Percentiles rank a stretch among this genome's conserved stretches.
Conservation (phyloP, 495 filamentous ascomycete genomes). For the Aspergillus baeticus region DNA sequence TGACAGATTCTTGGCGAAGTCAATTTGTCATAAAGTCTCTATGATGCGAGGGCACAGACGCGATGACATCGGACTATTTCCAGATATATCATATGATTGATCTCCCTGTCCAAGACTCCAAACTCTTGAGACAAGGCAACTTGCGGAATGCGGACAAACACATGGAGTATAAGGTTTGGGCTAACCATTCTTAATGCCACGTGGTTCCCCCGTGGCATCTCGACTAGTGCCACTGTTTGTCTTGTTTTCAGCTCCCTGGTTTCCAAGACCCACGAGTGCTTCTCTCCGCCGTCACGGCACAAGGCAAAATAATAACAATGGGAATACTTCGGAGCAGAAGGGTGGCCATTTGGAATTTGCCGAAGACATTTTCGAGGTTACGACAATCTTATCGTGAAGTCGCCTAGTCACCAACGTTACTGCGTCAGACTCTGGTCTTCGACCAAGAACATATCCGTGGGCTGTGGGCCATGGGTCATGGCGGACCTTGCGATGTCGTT, state of each 20-base stretch:
- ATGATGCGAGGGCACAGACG: too few relatives aligned
- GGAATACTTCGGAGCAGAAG: not conserved
- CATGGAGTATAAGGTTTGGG: slow-evolving; percentile 13
- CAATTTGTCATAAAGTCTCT: too few relatives aligned
- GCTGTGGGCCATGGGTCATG: too few relatives aligned
- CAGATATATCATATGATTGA: too few relatives aligned
- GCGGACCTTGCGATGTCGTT: not conserved
- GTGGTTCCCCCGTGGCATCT: slow-evolving; percentile 3
- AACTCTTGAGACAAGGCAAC: too few relatives aligned
- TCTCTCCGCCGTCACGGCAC: not conserved
- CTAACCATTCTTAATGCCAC: slow-evolving; percentile 17
- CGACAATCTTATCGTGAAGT: too few relatives aligned
- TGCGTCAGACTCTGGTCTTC: too few relatives aligned
- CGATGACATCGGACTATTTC: too few relatives aligned
- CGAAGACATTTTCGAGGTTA: not conserved
- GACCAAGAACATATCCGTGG: too few relatives aligned
- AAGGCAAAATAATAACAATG: not conserved
- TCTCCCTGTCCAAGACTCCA: too few relatives aligned
- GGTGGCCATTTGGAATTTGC: not conserved
- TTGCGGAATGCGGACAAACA: not conserved
- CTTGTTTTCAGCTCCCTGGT: slow-evolving; percentile 1
- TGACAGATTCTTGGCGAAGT: too few relatives aligned
- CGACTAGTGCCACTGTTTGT: not conserved
- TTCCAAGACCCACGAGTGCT: not conserved
- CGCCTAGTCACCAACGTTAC: too few relatives aligned